phyloP scores from a whole-genome alignment of 331 rosid species.

The Saraca asoca region DNA sequence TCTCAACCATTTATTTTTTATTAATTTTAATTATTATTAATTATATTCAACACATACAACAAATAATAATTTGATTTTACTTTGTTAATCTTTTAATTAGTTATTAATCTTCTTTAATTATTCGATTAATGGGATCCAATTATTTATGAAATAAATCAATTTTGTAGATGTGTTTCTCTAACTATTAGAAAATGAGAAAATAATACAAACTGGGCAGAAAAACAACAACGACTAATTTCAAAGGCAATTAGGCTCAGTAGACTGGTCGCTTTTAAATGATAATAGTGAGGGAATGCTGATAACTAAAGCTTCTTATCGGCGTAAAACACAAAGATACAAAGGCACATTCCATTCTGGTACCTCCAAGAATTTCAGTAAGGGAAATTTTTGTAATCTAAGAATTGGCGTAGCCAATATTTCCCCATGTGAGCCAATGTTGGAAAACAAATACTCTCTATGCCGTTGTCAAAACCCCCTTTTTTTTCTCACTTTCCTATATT shows the following conservation, averaged over 20 bases:
- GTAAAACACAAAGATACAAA: conserved; percentile 67
- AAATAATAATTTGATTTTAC: too few relatives aligned
- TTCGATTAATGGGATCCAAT: too few relatives aligned
- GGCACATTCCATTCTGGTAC: conserved; percentile 65
- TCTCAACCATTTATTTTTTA: too few relatives aligned
- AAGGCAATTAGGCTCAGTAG: conserved; percentile 14
- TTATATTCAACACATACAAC: too few relatives aligned
- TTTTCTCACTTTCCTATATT: too few relatives aligned
- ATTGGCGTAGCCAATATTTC: conserved; percentile 63
- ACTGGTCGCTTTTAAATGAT: conserved; percentile 47
- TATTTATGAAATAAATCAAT: conserved; percentile 15
- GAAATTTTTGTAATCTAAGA: conserved; percentile 40
- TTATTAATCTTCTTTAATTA: too few relatives aligned
- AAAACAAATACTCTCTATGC: conserved; percentile 63
- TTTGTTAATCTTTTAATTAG: too few relatives aligned
- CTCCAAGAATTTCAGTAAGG: conserved; percentile 41
- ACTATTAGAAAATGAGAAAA: conserved; percentile 3
- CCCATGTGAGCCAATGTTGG: conserved; percentile 44
- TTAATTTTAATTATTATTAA: too few relatives aligned
- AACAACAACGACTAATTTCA: background rate
- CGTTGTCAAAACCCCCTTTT: too few relatives aligned
- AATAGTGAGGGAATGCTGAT: conserved; percentile 51
- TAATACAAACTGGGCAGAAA: background rate
- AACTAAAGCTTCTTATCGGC: conserved; percentile 40
- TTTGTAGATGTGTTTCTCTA: conserved; percentile 6